These are phyloP conservation scores for Trichoderma orchidacearum DNA, from an alignment of 495 filamentous ascomycete genomes.

Conservation along the genomic window DNA sequence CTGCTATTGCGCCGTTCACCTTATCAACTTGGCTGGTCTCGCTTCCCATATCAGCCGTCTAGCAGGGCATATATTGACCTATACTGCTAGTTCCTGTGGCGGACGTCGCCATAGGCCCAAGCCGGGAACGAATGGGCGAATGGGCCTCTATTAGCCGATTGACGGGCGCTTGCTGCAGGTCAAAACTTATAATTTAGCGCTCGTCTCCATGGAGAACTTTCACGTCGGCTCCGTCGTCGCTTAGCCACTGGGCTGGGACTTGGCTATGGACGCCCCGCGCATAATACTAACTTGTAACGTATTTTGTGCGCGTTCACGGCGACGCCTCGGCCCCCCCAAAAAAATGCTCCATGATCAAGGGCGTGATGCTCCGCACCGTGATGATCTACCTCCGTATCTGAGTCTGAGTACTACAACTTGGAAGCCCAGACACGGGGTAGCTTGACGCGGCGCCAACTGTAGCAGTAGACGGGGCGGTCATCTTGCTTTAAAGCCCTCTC, in stretches of 20 bases:
- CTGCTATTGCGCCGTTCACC: too few species aligned
- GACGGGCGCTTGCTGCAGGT: neutral
- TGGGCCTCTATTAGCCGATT: neutral
- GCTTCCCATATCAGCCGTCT: too few species aligned
- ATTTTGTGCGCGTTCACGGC: neutral
- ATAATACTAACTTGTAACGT: too few species aligned
- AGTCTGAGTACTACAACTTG: too few species aligned
- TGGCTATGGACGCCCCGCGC: too few species aligned
- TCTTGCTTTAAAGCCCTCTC: neutral
- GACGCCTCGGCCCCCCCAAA: neutral
- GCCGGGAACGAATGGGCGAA: neutral
- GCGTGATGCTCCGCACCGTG: neutral
- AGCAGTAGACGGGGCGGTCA: neutral
- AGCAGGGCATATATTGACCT: too few species aligned
- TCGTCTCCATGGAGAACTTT: neutral
- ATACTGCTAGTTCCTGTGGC: too few species aligned
- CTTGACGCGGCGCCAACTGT: neutral
- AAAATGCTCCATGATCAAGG: neutral
- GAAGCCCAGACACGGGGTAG: neutral
- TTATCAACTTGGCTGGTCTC: too few species aligned
- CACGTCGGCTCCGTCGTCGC: neutral
- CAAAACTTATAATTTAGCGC: neutral
- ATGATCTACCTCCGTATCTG: neutral
- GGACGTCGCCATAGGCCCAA: neutral
- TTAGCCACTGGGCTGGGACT: neutral